Percentiles rank a stretch among this genome's conserved stretches.
Conservation (phyloP, 2,329 filamentous ascomycete genomes). For the Cytospora schulzeri region DNA sequence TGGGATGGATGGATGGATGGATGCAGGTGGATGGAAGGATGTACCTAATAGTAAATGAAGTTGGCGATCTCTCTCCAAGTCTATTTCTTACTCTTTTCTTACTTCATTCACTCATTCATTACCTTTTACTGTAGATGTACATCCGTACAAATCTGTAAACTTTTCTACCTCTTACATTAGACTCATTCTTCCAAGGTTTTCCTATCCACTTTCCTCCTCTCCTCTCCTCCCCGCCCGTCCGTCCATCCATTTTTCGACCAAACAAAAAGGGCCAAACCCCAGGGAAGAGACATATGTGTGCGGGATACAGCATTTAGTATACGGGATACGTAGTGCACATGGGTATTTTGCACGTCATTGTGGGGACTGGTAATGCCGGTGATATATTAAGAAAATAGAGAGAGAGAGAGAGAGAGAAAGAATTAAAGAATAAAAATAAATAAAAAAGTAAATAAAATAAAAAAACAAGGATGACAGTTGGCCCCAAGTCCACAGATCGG, state of each 20-base stretch:
- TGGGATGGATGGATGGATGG: background rate
- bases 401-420: too few relatives aligned
- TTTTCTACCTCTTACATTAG: background rate
- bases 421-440: too few relatives aligned
- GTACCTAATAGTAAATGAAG: background rate
- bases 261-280: too few relatives aligned
- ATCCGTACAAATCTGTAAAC: background rate
- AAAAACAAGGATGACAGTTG: background rate
- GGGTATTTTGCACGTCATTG: background rate
- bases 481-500: background rate
- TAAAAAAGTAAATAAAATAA: too few relatives aligned
- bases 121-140: too few relatives aligned
- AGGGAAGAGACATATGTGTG: too few relatives aligned
- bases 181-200: too few relatives aligned
- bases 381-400: background rate
- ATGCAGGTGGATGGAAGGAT: background rate
- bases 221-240: background rate
- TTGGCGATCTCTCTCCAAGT: background rate
- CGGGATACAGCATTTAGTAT: background rate
- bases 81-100: too few relatives aligned
- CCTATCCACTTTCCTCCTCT: background rate
- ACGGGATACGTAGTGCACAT: background rate
- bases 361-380: conserved; percentile 1
- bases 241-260: too few relatives aligned
- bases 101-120: too few relatives aligned